Percentiles rank a stretch among this genome's conserved stretches.
phyloP scores from a whole-genome alignment of 768 basidiomycete genomes.

The Lepiota brunneoincarnata region DNA sequence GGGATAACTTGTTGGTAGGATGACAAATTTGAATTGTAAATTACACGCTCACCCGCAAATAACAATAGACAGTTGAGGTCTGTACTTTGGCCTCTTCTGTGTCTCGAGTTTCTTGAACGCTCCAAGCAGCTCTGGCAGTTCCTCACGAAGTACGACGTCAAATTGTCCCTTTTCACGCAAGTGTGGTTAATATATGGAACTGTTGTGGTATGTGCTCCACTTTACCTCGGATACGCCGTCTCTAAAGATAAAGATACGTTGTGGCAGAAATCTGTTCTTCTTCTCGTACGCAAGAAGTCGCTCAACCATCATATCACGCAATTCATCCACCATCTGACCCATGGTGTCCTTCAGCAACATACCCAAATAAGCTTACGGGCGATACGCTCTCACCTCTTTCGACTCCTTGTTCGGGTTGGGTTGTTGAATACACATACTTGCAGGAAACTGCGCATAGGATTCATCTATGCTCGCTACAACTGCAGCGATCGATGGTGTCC shows the following conservation, averaged over 20 bases:
- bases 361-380: background rate
- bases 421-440: slow-evolving; percentile 63
- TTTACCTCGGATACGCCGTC: slow-evolving; percentile 81
- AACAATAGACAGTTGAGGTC: slow-evolving; percentile 65
- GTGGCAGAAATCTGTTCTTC: slow-evolving; percentile 58
- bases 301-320: slow-evolving; percentile 68
- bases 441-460: slow-evolving; percentile 75
- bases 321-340: slow-evolving; percentile 68
- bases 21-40: background rate
- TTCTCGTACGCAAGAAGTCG: slow-evolving; percentile 55
- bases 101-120: slow-evolving; percentile 56
- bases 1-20: background rate
- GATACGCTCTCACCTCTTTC: slow-evolving; percentile 39
- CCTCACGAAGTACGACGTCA: slow-evolving; percentile 52
- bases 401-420: slow-evolving; percentile 33
- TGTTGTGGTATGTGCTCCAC: background rate
- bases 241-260: slow-evolving; percentile 69
- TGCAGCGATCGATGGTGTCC: slow-evolving; percentile 81
- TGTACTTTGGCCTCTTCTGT: slow-evolving; percentile 42
- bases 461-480: slow-evolving; percentile 76
- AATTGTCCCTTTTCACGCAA: slow-evolving; percentile 64
- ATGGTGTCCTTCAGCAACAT: background rate
- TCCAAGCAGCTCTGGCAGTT: slow-evolving; percentile 58
- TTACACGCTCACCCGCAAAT: slow-evolving; percentile 57
- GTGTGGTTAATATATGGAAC: background rate